These are phyloP conservation scores for Alternaria incomplexa DNA, from an alignment of 2,329 filamentous ascomycete genomes.

Conservation along the genomic window DNA sequence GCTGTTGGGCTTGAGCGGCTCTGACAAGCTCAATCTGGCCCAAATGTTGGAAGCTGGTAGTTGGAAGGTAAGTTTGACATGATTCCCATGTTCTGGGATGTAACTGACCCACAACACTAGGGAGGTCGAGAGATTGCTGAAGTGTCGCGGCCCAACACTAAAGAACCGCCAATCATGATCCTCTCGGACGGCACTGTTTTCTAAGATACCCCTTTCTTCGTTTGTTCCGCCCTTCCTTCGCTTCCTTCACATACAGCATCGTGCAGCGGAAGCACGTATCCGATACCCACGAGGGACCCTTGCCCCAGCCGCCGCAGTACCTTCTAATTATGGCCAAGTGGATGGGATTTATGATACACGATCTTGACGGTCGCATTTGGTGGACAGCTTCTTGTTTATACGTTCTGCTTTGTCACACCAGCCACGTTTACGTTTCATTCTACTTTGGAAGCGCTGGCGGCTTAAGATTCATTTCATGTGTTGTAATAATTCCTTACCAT, in stretches of 20 bases:
- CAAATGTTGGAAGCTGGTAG: conserved; percentile 95
- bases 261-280: conserved; percentile 23
- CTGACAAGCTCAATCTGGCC: conserved; percentile 74
- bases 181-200: conserved; percentile 97
- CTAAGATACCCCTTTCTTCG: conserved; percentile 59
- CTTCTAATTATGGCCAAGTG: conserved; percentile 25
- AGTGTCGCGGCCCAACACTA: conserved; percentile 93
- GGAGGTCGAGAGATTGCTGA: conserved; percentile 95
- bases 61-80: conserved; percentile 80
- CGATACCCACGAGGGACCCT: conserved; percentile 14
- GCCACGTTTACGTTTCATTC: conserved; percentile 5
- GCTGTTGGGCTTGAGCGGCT: conserved; percentile 70
- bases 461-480: conserved; percentile 3
- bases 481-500: conserved; percentile 8
- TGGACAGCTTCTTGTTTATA: conserved; percentile 28
- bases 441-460: neutral
- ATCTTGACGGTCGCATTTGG: conserved; percentile 35
- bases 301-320: conserved; percentile 10
- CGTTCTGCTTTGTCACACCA: conserved; percentile 12
- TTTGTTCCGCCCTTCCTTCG: conserved; percentile 32
- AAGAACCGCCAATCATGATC: conserved; percentile 95
- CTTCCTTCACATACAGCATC: conserved; percentile 24
- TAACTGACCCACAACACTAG: conserved; percentile 50
- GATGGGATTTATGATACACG: conserved; percentile 30
- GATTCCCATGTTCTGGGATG: neutral